Evolutionary conservation across 371 early-diverging fungal genomes (phyloP).

Genomic region (Lichtheimia ramosa): DNA sequence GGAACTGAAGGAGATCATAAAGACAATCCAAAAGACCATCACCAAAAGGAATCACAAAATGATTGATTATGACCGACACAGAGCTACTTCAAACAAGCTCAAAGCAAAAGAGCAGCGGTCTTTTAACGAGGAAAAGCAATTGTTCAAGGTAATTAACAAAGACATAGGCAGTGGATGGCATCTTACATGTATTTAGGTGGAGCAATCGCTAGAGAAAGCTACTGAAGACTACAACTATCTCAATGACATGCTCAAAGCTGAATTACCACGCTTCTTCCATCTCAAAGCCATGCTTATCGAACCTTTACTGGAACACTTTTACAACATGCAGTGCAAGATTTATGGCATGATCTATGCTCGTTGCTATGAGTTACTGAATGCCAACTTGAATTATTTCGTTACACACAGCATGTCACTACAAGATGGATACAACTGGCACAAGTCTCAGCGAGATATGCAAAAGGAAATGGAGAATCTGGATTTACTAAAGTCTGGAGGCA

Average conservation of each 20-base stretch:
- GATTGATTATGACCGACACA: slow-evolving; percentile 82
- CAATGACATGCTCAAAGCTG: slow-evolving; percentile 64
- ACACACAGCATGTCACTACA: slow-evolving; percentile 32
- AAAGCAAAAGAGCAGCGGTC: slow-evolving; percentile 63
- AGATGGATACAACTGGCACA: slow-evolving; percentile 34
- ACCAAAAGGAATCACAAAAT: slow-evolving; percentile 80
- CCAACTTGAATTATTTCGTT: slow-evolving; percentile 34
- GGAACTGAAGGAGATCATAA: slow-evolving; percentile 66
- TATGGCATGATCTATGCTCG: slow-evolving; percentile 54
- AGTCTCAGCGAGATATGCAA: slow-evolving; percentile 22
- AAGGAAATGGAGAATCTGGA: slow-evolving; percentile 37
- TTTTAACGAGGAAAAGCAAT: slow-evolving; percentile 70
- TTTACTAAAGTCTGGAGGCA: slow-evolving; percentile 38
- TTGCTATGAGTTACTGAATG: slow-evolving; percentile 47
- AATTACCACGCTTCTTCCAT: slow-evolving; percentile 69
- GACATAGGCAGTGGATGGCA: too few species aligned
- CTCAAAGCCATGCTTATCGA: slow-evolving; percentile 62
- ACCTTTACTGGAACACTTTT: slow-evolving; percentile 73
- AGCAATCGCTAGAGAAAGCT: slow-evolving; percentile 67
- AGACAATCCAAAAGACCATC: slow-evolving; percentile 69
- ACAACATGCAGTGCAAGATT: slow-evolving; percentile 65
- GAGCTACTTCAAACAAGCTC: slow-evolving; percentile 65
- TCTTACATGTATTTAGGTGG: too few species aligned
- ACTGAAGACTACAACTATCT: slow-evolving; percentile 72
- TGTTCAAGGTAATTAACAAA: slow-evolving; percentile 44